phyloP scores from a whole-genome alignment of 192 early-diverging fungal genomes.

The Chytriomyces sp. region DNA sequence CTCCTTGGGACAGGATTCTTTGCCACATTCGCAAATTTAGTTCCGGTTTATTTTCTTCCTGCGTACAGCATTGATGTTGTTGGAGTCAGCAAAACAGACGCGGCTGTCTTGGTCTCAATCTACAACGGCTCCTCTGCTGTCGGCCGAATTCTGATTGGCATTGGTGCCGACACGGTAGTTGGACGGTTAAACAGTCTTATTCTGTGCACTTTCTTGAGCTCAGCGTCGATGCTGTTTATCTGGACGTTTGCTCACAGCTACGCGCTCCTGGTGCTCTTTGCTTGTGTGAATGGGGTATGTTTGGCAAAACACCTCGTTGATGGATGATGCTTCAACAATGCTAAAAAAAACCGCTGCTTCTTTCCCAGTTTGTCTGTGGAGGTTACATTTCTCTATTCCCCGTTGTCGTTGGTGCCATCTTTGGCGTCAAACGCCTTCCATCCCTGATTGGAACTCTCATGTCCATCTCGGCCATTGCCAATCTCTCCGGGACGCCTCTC shows the following conservation, averaged over 20 bases:
- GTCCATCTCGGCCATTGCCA: conserved; percentile 29
- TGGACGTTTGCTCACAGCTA: conserved; percentile 60
- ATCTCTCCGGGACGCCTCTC: conserved; percentile 28
- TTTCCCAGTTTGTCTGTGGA: conserved; percentile 37
- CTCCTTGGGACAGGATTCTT: conserved; percentile 39
- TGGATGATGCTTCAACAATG: not conserved
- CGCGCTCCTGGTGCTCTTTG: conserved; percentile 42
- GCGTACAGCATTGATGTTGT: not conserved
- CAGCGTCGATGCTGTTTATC: conserved; percentile 41
- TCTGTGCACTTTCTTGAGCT: conserved; percentile 43
- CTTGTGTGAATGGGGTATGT: conserved; percentile 46
- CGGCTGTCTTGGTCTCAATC: conserved; percentile 50
- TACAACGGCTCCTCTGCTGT: conserved; percentile 71
- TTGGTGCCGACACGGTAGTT: conserved; percentile 60
- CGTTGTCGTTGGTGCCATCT: conserved; percentile 31
- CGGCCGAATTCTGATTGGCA: conserved; percentile 70
- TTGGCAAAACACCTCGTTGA: not conserved
- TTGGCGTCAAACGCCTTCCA: conserved; percentile 32
- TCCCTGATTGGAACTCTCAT: conserved; percentile 33
- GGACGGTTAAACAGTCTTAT: conserved; percentile 71
- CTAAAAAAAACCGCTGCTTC: not conserved
- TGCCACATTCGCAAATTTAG: conserved; percentile 36
- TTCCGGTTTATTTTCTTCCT: conserved; percentile 22
- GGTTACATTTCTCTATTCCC: conserved; percentile 56
- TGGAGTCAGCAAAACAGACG: not conserved